Conservation (phyloP, 345 rosid species). For the Moringa oleifera region DNA sequence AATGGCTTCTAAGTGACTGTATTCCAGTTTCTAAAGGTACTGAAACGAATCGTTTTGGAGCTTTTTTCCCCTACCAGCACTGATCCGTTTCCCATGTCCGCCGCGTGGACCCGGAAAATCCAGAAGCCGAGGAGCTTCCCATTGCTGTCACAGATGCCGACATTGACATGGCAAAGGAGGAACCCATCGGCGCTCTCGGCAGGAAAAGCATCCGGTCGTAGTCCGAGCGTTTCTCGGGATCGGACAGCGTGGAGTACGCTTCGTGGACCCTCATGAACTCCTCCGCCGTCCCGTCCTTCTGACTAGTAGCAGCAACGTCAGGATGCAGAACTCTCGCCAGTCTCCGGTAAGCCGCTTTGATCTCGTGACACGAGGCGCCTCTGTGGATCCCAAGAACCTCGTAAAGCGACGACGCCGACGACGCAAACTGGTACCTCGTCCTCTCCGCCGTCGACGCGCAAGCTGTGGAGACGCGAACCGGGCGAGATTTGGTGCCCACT, state of each 20-base stretch:
- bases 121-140: slow-evolving; percentile 12
- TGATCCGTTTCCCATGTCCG: slow-evolving; percentile 73
- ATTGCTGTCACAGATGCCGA: too few species aligned
- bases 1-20: too few species aligned
- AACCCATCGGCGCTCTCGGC: slow-evolving; percentile 15
- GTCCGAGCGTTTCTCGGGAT: slow-evolving; percentile 54
- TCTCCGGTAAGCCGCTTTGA: slow-evolving; percentile 61
- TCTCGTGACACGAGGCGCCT: slow-evolving; percentile 53
- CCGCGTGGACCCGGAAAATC: slow-evolving; percentile 23
- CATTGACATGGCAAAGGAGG: slow-evolving; percentile 22
- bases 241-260: slow-evolving; percentile 62
- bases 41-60: too few species aligned
- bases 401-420: slow-evolving; percentile 35
- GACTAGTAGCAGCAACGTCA: slow-evolving; percentile 36
- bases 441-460: slow-evolving; percentile 40
- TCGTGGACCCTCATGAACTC: slow-evolving; percentile 58
- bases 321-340: slow-evolving; percentile 62
- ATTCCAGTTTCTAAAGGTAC: too few species aligned
- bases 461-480: slow-evolving; percentile 31
- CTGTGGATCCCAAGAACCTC: slow-evolving; percentile 51
- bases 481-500: slow-evolving; percentile 25
- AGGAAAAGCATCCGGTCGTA: slow-evolving; percentile 43
- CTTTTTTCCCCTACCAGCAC: slow-evolving; percentile 39
- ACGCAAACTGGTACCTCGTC: slow-evolving; percentile 11
- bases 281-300: slow-evolving; percentile 12